phyloP scores from a whole-genome alignment of 768 basidiomycete genomes.

The Zangia roseola region DNA sequence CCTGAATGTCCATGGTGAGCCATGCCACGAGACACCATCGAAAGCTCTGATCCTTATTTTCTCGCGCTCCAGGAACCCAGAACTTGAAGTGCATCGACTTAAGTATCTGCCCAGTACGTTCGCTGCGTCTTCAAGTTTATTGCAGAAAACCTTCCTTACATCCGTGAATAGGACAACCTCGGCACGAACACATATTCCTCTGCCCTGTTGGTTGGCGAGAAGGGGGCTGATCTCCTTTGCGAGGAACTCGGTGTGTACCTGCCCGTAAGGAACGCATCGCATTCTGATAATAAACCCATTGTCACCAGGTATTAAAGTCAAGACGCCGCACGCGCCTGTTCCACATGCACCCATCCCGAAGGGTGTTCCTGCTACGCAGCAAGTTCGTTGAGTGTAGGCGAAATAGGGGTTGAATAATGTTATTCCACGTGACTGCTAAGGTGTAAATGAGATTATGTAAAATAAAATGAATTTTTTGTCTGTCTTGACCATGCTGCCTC shows the following conservation, averaged over 20 bases:
- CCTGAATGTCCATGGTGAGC: constrained; percentile 54
- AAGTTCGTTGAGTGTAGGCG: constrained; percentile 6
- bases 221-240: constrained; percentile 58
- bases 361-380: constrained; percentile 50
- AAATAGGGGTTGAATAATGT: neutral
- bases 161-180: constrained; percentile 53
- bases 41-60: neutral
- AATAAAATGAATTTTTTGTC: constrained; percentile 8
- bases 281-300: constrained; percentile 5
- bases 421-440: constrained; percentile 9
- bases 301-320: constrained; percentile 55
- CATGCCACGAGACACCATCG: constrained; percentile 10
- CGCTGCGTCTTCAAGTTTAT: neutral
- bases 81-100: constrained; percentile 69
- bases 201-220: constrained; percentile 68
- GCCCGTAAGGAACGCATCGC: neutral
- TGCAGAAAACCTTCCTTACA: neutral
- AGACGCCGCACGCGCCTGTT: constrained; percentile 62
- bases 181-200: constrained; percentile 75
- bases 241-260: constrained; percentile 57
- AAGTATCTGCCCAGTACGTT: constrained; percentile 66
- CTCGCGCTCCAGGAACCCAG: constrained; percentile 43
- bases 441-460: neutral
- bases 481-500: constrained; percentile 41
- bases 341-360: constrained; percentile 63